phyloP scores from a whole-genome alignment of 192 early-diverging fungal species.

The Umbelopsis vinacea region DNA sequence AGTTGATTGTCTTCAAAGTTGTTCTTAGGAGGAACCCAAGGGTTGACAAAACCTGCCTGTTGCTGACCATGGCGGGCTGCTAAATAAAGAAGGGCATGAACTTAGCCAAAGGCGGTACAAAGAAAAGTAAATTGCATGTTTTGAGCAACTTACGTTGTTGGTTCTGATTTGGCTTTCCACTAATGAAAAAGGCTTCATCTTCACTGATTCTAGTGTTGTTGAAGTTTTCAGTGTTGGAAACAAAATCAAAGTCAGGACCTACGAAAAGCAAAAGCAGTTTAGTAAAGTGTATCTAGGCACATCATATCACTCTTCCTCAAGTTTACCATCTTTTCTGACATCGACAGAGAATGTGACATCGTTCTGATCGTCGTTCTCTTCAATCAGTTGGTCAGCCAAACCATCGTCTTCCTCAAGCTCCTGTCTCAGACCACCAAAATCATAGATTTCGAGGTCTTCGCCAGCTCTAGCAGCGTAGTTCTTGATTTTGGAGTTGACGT shows the following conservation, averaged over 20 bases:
- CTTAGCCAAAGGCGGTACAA: not conserved
- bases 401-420: slow-evolving; percentile 55
- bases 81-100: not conserved
- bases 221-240: slow-evolving; percentile 58
- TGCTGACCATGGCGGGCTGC: not conserved
- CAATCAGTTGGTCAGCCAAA: slow-evolving; percentile 62
- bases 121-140: not conserved
- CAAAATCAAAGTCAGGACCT: slow-evolving; percentile 78
- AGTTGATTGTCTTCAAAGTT: slow-evolving; percentile 2
- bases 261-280: slow-evolving; percentile 5
- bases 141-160: slow-evolving; percentile 13
- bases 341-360: slow-evolving; percentile 71
- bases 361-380: slow-evolving; percentile 72
- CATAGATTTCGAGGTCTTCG: slow-evolving; percentile 67
- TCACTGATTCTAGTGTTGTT: slow-evolving; percentile 47
- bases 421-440: slow-evolving; percentile 49
- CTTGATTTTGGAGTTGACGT: slow-evolving; percentile 3
- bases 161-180: slow-evolving; percentile 39
- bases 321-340: slow-evolving; percentile 16
- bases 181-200: slow-evolving; percentile 54
- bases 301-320: too few relatives aligned
- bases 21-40: not conserved
- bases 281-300: not conserved
- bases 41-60: not conserved
- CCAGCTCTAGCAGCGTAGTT: slow-evolving; percentile 40